Conservation (phyloP, 2,329 filamentous ascomycete genomes). For the Pseudogymnoascus sp. region DNA sequence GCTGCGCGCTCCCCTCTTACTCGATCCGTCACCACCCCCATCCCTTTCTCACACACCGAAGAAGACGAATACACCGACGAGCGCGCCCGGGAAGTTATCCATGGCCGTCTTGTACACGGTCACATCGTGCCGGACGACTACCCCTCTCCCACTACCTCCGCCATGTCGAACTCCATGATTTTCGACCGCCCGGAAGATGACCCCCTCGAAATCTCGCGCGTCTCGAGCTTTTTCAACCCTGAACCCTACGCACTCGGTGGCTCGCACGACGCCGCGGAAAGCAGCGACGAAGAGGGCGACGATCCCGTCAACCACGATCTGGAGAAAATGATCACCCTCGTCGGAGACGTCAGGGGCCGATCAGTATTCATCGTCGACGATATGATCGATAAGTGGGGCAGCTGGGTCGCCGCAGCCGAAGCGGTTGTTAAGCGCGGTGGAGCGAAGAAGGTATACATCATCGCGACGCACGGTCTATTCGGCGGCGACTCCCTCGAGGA, state of each 20-base stretch:
- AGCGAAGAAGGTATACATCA: conserved; percentile 93
- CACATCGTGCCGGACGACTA: conserved; percentile 95
- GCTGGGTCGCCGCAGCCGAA: conserved; percentile 96
- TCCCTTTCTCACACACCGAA: conserved; percentile 20
- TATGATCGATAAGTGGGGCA: conserved; percentile 96
- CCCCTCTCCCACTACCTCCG: conserved; percentile 69
- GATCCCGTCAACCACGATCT: conserved; percentile 72
- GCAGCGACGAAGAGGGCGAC: conserved; percentile 89
- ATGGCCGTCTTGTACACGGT: conserved; percentile 83
- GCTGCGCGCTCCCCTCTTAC: conserved; percentile 22
- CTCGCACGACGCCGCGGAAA: conserved; percentile 73
- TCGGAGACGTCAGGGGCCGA: conserved; percentile 83
- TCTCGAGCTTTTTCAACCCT: conserved; percentile 73
- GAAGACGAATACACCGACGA: conserved; percentile 49
- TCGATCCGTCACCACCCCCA: conserved; percentile 20
- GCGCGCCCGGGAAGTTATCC: conserved; percentile 82
- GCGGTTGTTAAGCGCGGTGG: conserved; percentile 89
- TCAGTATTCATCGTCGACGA: conserved; percentile 95
- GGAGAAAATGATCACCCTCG: conserved; percentile 95
- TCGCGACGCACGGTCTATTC: conserved; percentile 94
- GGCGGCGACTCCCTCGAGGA: conserved; percentile 84
- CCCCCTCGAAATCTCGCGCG: conserved; percentile 71
- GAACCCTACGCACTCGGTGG: conserved; percentile 68
- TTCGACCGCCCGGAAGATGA: conserved; percentile 60
- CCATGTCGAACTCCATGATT: conserved; percentile 52